phyloP scores from a whole-genome alignment of 768 basidiomycete species.

The Leccinum incarnatum region DNA sequence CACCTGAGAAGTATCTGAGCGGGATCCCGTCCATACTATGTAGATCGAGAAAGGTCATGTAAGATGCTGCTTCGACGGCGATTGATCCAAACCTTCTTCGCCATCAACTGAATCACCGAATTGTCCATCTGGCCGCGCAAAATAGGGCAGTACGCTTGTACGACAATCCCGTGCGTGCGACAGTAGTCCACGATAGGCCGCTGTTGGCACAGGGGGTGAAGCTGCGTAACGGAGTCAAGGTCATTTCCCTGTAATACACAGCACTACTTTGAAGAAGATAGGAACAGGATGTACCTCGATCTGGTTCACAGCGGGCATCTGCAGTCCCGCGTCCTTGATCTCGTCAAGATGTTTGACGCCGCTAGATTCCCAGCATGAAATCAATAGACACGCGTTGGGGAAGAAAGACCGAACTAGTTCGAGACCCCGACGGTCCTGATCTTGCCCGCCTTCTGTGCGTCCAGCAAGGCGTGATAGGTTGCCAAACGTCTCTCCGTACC shows the following conservation, averaged over 20 bases:
- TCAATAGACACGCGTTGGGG: not conserved
- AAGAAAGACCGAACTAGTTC: conserved; percentile 61
- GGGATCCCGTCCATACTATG: conserved; percentile 55
- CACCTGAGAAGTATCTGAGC: conserved; percentile 87
- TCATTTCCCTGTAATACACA: not conserved
- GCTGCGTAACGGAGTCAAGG: conserved; percentile 34
- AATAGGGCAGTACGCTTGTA: conserved; percentile 78
- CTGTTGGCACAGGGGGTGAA: conserved; percentile 84
- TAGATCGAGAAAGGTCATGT: not conserved
- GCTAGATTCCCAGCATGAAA: conserved; percentile 33
- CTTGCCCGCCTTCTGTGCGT: conserved; percentile 59
- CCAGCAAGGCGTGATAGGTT: conserved; percentile 68
- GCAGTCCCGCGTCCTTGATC: conserved; percentile 58
- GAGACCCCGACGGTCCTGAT: conserved; percentile 74
- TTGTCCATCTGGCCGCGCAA: conserved; percentile 56
- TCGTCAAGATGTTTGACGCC: conserved; percentile 72
- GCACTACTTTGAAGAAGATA: not conserved
- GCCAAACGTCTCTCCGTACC: conserved; percentile 63
- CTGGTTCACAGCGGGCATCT: conserved; percentile 74
- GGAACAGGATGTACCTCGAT: conserved; percentile 55
- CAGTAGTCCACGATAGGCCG: conserved; percentile 76
- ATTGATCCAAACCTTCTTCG: conserved; percentile 50
- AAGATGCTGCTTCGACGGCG: not conserved
- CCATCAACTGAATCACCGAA: conserved; percentile 49
- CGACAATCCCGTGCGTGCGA: conserved; percentile 51